Evolutionary conservation across 2,329 filamentous ascomycete species (phyloP).

Genomic region (Aureobasidium melanogenum): DNA sequence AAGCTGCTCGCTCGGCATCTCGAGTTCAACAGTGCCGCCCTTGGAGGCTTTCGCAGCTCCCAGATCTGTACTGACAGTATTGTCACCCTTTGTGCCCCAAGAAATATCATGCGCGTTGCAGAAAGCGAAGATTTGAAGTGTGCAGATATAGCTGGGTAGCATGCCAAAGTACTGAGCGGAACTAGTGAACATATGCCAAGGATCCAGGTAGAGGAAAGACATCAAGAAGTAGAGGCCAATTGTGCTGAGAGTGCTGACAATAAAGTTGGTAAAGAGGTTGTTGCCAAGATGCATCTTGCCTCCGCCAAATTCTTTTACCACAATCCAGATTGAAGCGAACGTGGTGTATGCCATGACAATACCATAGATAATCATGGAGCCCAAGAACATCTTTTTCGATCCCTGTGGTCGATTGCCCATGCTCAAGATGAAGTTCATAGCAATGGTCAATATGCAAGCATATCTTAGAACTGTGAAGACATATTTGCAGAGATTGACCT

Average conservation of each 20-base stretch:
- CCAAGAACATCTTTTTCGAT: slow-evolving; percentile 80
- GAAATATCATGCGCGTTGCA: slow-evolving; percentile 99
- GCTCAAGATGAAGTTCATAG: slow-evolving; percentile 89
- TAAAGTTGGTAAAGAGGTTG: slow-evolving; percentile 90
- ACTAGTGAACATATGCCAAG: slow-evolving; percentile 98
- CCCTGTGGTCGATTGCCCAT: slow-evolving; percentile 96
- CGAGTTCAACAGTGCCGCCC: slow-evolving; percentile 73
- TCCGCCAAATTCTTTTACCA: slow-evolving; percentile 61
- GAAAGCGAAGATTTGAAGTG: slow-evolving; percentile 94
- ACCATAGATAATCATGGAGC: slow-evolving; percentile 79
- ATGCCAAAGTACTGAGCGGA: slow-evolving; percentile 87
- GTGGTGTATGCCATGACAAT: slow-evolving; percentile 95
- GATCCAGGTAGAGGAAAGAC: slow-evolving; percentile 92
- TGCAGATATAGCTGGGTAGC: slow-evolving; percentile 90
- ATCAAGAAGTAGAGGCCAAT: slow-evolving; percentile 92
- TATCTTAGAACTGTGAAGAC: slow-evolving; percentile 86
- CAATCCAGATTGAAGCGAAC: slow-evolving; percentile 82
- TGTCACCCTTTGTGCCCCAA: slow-evolving; percentile 98
- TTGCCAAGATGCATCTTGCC: slow-evolving; percentile 56
- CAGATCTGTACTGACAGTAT: slow-evolving; percentile 85
- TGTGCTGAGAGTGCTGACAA: slow-evolving; percentile 81
- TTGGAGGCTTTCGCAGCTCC: slow-evolving; percentile 73
- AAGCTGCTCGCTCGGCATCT: slow-evolving; percentile 96
- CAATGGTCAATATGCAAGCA: slow-evolving; percentile 75
- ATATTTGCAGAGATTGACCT: slow-evolving; percentile 67